Base-by-base conservation (phyloP, 352 stramenopile genomes). In the Thalassiosira oceanica region DNA sequence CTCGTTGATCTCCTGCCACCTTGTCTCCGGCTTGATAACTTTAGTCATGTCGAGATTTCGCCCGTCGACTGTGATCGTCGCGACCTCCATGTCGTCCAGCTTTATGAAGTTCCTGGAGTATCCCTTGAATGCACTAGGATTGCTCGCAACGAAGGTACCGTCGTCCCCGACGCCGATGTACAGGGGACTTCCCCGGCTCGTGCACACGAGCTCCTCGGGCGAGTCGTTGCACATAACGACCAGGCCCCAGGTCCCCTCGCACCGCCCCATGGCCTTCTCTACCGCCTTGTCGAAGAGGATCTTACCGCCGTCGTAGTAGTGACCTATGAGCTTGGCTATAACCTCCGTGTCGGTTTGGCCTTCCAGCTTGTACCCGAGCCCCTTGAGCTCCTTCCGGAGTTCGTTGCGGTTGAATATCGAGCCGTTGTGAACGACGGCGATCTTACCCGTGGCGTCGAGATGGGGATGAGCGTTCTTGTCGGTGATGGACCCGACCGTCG, bases 341-440 rank as follows among this genome's bases (percentile, higher is more conserved):
- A 98, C 95, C 77, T 98, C 96, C 16, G 95, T 98, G 75, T 98
- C 96, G 3, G 96, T 98, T 73, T 98, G 92, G 18, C 86, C 94
- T 11, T 78, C 83, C 69, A 98, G 98, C 33, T 84, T 83, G 6
- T 98, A 88, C 41, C 94, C 94, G 23, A 74, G 42, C 10, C 65
- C 93, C 46, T 86, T 54, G 42, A 89, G 73, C 49, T 86, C 74
- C 10, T 61, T 28, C 33, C 83, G 69, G 23, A 93, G 61, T 35
- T 89, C 78, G 44, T 87, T 84, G 23, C 77, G 71, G 74, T 98
- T 98, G 60, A 96, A 97, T 69, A 98, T 97, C 18, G 95, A 98
- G 58, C 96, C 96, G 76, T 98, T 98, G 85, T 98, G 96, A 28
- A 98, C 94, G 24, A 98, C 72, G 11, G 93, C 93, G 15, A 98